Conservation (phyloP, 2,329 filamentous ascomycete genomes). For the Parastagonospora nodorum region DNA sequence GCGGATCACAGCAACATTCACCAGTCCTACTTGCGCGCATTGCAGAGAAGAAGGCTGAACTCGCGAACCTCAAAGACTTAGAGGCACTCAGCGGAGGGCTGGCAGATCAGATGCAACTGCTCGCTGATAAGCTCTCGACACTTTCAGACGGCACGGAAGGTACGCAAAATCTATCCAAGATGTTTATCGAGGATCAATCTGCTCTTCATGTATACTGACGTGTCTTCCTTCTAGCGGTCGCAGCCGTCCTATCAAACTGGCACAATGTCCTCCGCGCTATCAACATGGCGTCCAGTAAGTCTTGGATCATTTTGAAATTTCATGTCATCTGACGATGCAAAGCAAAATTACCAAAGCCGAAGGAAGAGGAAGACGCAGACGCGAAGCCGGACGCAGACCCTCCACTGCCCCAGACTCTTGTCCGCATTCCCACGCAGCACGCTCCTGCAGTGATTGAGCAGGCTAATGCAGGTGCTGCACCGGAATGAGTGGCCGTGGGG, state of each 20-base stretch:
- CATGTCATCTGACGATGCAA: slow-evolving; percentile 14
- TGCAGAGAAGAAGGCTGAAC: slow-evolving; percentile 82
- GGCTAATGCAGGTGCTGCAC: slow-evolving; percentile 31
- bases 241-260: slow-evolving; percentile 85
- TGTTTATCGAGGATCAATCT: not conserved
- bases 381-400: slow-evolving; percentile 49
- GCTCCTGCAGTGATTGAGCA: slow-evolving; percentile 45
- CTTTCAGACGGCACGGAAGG: slow-evolving; percentile 83
- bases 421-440: slow-evolving; percentile 83
- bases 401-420: slow-evolving; percentile 78
- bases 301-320: not conserved
- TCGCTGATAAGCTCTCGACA: slow-evolving; percentile 78
- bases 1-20: slow-evolving; percentile 61
- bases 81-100: slow-evolving; percentile 78
- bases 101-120: slow-evolving; percentile 79
- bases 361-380: slow-evolving; percentile 51
- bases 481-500: slow-evolving; percentile 34
- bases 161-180: slow-evolving; percentile 37
- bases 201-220: slow-evolving; percentile 20
- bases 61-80: slow-evolving; percentile 78
- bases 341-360: slow-evolving; percentile 73
- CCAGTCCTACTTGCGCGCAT: slow-evolving; percentile 75
- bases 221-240: slow-evolving; percentile 65
- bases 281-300: slow-evolving; percentile 81
- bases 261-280: slow-evolving; percentile 84